Evolutionary conservation across 2,329 filamentous ascomycete species (phyloP).

Genomic region (Exophiala lecanii-corni): DNA sequence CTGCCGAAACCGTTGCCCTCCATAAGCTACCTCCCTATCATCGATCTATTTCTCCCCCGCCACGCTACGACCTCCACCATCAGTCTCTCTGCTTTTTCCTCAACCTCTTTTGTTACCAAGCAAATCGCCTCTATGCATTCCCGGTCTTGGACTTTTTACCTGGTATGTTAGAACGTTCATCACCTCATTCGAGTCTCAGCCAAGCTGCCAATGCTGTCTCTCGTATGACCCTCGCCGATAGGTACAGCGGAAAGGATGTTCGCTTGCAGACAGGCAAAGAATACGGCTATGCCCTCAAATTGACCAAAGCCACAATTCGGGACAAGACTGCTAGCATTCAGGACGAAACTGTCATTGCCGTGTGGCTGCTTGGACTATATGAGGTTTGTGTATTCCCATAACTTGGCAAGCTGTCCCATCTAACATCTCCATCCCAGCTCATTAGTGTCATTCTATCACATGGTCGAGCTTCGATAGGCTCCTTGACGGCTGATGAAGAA

Average conservation of each 20-base stretch:
- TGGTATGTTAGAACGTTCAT: constrained; percentile 14
- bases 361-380: constrained; percentile 25
- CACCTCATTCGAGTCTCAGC: constrained; percentile 13
- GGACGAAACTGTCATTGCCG: constrained; percentile 24
- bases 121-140: constrained; percentile 21
- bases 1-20: neutral
- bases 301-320: constrained; percentile 17
- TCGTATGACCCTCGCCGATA: constrained; percentile 24
- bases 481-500: constrained; percentile 17
- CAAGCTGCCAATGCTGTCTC: constrained; percentile 23
- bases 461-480: constrained; percentile 9
- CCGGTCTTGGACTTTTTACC: constrained; percentile 26
- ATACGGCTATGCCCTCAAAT: constrained; percentile 20
- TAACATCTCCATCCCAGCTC: constrained; percentile 9
- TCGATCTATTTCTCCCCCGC: constrained; percentile 15
- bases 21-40: constrained; percentile 6
- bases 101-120: constrained; percentile 25
- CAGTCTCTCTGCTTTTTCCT: constrained; percentile 26
- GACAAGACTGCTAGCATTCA: constrained; percentile 18
- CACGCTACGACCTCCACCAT: constrained; percentile 25
- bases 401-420: neutral
- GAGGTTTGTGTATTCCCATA: constrained; percentile 12
- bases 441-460: constrained; percentile 22
- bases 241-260: constrained; percentile 24
- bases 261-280: constrained; percentile 21